These are phyloP conservation scores for Syzygium jambos DNA, from an alignment of 345 rosid genomes.

Conservation along the genomic window DNA sequence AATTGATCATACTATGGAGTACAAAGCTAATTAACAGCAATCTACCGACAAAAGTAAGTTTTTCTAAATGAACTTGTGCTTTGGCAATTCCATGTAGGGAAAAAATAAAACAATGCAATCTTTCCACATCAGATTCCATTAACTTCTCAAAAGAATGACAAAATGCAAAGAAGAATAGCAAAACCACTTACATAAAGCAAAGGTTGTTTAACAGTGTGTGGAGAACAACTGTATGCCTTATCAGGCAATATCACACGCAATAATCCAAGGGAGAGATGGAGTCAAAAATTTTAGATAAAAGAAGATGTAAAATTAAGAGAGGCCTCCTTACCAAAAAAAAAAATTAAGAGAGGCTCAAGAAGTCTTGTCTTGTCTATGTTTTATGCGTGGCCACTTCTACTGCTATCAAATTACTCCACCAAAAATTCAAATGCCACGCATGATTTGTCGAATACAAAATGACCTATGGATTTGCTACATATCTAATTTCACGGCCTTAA, in stretches of 20 bases:
- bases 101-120: not conserved
- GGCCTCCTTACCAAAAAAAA: too few species aligned
- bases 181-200: not conserved
- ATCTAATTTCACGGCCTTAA: not conserved
- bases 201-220: not conserved
- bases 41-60: not conserved
- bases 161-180: not conserved
- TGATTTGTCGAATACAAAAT: not conserved
- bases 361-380: not conserved
- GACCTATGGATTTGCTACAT: not conserved
- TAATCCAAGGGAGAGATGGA: not conserved
- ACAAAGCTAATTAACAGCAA: not conserved
- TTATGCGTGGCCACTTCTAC: not conserved
- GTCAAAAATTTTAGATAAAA: not conserved
- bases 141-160: not conserved
- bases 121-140: not conserved
- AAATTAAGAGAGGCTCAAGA: not conserved
- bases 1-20: not conserved
- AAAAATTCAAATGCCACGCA: not conserved
- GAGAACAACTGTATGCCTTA: not conserved
- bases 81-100: not conserved
- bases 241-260: not conserved
- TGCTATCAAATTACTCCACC: not conserved
- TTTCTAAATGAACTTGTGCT: not conserved
- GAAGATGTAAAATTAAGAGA: not conserved